phyloP scores from a whole-genome alignment of 306 rosid species.

The Malus orientalis region DNA sequence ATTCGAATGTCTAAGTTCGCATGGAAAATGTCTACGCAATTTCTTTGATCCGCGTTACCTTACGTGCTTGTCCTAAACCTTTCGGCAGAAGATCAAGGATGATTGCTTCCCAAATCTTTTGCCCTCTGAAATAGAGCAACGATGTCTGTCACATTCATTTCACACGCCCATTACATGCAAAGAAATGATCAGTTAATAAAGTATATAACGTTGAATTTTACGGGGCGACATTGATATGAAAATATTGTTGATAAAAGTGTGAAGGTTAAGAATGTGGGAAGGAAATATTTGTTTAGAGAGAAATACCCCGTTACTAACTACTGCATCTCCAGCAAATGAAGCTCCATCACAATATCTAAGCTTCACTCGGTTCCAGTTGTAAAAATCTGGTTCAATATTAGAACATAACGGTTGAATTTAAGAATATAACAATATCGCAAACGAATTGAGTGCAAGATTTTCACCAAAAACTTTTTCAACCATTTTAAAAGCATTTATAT shows the following conservation, averaged over 20 bases:
- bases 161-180: conserved; percentile 15
- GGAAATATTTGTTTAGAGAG: neutral
- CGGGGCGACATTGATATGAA: neutral
- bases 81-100: conserved; percentile 76
- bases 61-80: conserved; percentile 64
- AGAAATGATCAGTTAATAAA: neutral
- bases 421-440: neutral
- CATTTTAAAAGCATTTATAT: too few relatives aligned
- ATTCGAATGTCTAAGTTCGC: neutral
- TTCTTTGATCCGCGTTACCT: neutral
- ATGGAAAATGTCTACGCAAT: too few relatives aligned
- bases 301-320: conserved; percentile 32
- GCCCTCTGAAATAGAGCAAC: conserved; percentile 84
- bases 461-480: rapidly evolving
- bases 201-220: neutral
- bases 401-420: neutral
- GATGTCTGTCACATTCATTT: conserved; percentile 49
- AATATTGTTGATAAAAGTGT: neutral
- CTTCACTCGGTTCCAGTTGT: conserved; percentile 97
- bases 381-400: conserved; percentile 59
- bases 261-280: neutral
- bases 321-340: conserved; percentile 72
- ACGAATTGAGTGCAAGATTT: neutral
- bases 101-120: conserved; percentile 91
- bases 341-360: conserved; percentile 95